A percentile compares a stretch with the other conserved stretches of the same genome.
phyloP scores from a whole-genome alignment of 129 eudicot species.

The Pseudognaphalium luteoalbum region DNA sequence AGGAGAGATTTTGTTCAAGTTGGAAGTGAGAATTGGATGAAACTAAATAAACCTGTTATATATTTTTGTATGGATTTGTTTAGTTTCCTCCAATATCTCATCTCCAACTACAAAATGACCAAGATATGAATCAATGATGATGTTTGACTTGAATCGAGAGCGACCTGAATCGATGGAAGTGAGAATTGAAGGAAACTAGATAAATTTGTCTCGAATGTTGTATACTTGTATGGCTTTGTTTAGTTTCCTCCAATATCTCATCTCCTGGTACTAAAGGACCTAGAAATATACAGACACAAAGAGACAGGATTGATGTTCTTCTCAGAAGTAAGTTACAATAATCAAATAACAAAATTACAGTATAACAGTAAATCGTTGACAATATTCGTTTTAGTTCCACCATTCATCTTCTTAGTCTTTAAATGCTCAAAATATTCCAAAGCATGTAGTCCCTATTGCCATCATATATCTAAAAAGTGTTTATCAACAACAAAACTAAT shows the following conservation, averaged over 20 bases:
- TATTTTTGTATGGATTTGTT: not conserved
- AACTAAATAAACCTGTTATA: not conserved
- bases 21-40: constrained; percentile 18
- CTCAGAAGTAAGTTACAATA: not conserved
- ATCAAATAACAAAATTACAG: not conserved
- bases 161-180: not conserved
- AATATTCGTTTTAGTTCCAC: not conserved
- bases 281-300: not conserved
- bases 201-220: not conserved
- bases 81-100: constrained; percentile 29
- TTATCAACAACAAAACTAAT: not conserved
- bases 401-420: not conserved
- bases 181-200: constrained; percentile 4
- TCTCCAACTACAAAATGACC: not conserved
- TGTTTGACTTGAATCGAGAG: no score
- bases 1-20: not conserved
- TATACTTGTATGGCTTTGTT: not conserved
- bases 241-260: constrained; percentile 25
- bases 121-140: no score
- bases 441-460: not conserved
- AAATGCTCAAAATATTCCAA: not conserved
- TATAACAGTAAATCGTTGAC: not conserved
- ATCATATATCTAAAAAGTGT: not conserved
- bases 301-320: not conserved
- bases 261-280: constrained; percentile 1